phyloP scores from a whole-genome alignment of 345 rosid genomes.

The Populus ilicifolia region DNA sequence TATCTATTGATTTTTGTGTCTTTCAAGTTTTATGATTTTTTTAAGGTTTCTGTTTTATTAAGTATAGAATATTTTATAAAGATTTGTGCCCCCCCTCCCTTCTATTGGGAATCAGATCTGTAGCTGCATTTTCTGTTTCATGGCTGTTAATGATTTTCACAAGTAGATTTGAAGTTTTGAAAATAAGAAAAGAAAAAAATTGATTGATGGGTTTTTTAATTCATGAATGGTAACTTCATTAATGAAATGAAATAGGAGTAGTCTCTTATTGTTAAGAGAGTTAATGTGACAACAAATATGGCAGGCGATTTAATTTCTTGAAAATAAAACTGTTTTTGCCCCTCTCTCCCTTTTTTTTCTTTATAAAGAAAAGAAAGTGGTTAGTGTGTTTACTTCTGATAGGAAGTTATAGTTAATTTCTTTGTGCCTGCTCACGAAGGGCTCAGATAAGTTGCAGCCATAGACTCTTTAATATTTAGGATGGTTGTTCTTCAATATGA shows the following conservation, averaged over 20 bases:
- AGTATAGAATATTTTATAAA: not conserved
- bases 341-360: not conserved
- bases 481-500: not conserved
- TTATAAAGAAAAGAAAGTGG: not conserved
- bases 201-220: not conserved
- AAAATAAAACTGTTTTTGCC: not conserved
- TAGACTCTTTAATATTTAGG: not conserved
- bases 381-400: not conserved
- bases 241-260: not conserved
- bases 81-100: not conserved
- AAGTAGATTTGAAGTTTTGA: not conserved
- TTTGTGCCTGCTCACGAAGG: not conserved
- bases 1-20: not conserved
- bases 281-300: not conserved
- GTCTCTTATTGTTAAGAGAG: not conserved
- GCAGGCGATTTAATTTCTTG: not conserved
- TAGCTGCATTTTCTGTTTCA: not conserved
- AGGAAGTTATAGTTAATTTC: not conserved
- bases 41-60: not conserved
- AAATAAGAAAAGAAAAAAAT: not conserved
- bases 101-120: conserved; percentile 20
- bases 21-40: not conserved
- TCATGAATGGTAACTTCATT: not conserved
- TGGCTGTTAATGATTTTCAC: not conserved
- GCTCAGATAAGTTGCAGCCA: not conserved